Evolutionary conservation across 108 stramenopile genomes (phyloP).

Genomic region (Nitzschia putrida): DNA sequence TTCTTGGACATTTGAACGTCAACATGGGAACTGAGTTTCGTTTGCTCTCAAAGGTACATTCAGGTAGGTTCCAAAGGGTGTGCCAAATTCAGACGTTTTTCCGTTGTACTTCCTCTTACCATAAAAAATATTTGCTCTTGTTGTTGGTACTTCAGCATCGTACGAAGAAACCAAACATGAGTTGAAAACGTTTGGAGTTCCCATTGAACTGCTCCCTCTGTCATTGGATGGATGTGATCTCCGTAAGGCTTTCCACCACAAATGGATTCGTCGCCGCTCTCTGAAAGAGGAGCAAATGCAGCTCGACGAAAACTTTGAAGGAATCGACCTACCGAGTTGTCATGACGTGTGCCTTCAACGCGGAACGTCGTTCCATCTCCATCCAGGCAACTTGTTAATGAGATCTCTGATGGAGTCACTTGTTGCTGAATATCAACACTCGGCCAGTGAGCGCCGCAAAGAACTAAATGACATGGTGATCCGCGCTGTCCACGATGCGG

Average conservation of each 20-base stretch:
- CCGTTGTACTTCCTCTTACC: too few relatives aligned
- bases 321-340: constrained; percentile 12
- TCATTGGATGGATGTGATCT: constrained; percentile 13
- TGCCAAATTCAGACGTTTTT: too few relatives aligned
- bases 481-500: background rate
- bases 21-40: background rate
- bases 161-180: constrained; percentile 23
- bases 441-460: background rate
- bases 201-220: constrained; percentile 18
- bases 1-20: background rate
- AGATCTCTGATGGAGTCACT: constrained; percentile 5
- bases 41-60: background rate
- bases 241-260: background rate
- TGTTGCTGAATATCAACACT: constrained; percentile 1
- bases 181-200: constrained; percentile 25
- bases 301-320: background rate
- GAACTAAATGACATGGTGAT: constrained; percentile 2
- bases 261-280: constrained; percentile 8
- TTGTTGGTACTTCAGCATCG: constrained; percentile 5
- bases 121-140: background rate
- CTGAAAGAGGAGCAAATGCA: background rate
- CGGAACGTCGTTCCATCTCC: constrained; percentile 12
- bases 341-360: constrained; percentile 9
- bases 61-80: background rate
- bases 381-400: constrained; percentile 10